Percentiles rank a stretch among this genome's conserved stretches.
Evolutionary conservation across 108 stramenopile genomes (phyloP).

Genomic region (Cylindrotheca fusiformis): DNA sequence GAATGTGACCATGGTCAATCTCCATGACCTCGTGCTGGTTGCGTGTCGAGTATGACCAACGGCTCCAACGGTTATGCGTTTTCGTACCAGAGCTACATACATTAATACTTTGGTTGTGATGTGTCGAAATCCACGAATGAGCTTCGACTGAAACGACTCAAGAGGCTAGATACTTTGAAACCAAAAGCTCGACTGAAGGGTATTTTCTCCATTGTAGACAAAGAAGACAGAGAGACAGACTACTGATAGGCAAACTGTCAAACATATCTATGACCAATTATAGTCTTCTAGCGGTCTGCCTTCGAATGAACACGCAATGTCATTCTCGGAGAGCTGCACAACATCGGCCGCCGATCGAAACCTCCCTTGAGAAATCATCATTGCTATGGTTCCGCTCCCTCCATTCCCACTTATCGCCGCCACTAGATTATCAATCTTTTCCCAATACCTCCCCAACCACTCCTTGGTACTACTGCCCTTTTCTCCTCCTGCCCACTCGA

Average conservation of each 20-base stretch:
- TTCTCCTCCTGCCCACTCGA: slow-evolving; percentile 10
- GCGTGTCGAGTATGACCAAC: too few species aligned
- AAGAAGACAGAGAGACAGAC: too few species aligned
- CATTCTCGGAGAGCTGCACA: slow-evolving; percentile 20
- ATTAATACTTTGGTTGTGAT: not conserved
- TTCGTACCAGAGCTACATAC: too few species aligned
- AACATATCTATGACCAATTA: not conserved
- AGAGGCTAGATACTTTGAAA: not conserved
- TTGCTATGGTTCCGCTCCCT: slow-evolving; percentile 16
- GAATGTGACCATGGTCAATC: too few species aligned
- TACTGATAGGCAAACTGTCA: too few species aligned
- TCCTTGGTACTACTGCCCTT: not conserved
- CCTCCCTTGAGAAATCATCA: slow-evolving; percentile 26
- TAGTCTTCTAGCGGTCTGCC: slow-evolving; percentile 9
- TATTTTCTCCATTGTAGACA: too few species aligned
- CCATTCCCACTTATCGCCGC: slow-evolving; percentile 22
- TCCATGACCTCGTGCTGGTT: too few species aligned
- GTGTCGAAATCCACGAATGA: not conserved
- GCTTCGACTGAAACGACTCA: not conserved
- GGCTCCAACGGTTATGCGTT: too few species aligned
- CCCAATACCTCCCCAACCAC: slow-evolving; percentile 24
- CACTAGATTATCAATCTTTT: slow-evolving; percentile 28
- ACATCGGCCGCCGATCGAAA: slow-evolving; percentile 23
- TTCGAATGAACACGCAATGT: slow-evolving; percentile 16
- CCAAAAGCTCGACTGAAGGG: not conserved